Base-by-base conservation (phyloP, 1,284 basidiomycete species). In the Laetiporus sulphureus region DNA sequence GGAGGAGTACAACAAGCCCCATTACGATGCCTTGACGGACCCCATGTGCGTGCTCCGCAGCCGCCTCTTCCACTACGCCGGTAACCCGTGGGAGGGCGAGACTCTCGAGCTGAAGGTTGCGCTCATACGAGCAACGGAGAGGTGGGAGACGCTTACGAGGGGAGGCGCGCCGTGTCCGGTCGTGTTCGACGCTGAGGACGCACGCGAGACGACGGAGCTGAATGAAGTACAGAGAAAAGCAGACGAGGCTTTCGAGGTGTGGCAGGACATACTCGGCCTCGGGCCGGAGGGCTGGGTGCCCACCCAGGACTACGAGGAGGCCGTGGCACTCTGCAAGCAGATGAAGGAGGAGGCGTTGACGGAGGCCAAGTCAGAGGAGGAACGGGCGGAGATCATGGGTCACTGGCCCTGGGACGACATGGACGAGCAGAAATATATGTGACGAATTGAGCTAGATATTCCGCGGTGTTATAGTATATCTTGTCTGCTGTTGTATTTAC, bases 361-460 rank as follows among this genome's bases (percentile, higher is more conserved):
- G 36, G 40, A 20, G 8, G 25, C 25, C 8, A n/a, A 29, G 25
- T 47, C 50, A 54, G 62, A 44, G 51, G 59, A 67, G 50, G 58
- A 56, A 45, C 61, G 56, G 41, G 67, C 42, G 37, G 39, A 60
- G 58, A 54, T 58, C 36, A 40, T 18, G 59, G 62, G 48, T 44
- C 50, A 71, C 54, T 74, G 69, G 69, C 55, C 53, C 52, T 70
- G 58, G 52, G 62, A 71, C 48, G 68, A 72, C 48, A 71, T 71
- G 65, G 64, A 73, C 53, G 69, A 73, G 55, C 47, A 55, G 50
- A 44, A 61, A 22, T 68, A 73, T 48, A 64, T 59, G 62, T 63
- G 56, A 33, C 15, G 16, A 8, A 33, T 33, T 16, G 32, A 33
- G 32, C 32, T 33, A 33, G 32, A 8, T 16, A 18, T 16, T 33